Percentiles rank a stretch among this genome's conserved stretches.
These are phyloP conservation scores for Phytophthora tentaculata DNA, from an alignment of 352 stramenopile genomes.

Conservation along the genomic window DNA sequence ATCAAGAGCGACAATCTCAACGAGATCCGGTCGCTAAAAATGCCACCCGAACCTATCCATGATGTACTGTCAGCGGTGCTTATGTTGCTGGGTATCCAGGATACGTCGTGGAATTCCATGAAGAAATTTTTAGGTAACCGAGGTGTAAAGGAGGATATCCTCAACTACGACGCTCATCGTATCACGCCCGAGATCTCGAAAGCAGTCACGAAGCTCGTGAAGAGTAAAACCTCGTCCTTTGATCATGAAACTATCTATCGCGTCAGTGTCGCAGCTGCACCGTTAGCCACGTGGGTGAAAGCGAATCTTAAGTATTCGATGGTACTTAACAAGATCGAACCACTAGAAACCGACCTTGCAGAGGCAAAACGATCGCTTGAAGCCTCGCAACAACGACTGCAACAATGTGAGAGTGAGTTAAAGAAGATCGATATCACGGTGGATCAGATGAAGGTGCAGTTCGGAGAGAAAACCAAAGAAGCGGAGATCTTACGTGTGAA, in stretches of 20 bases:
- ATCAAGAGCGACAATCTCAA: constrained; percentile 97
- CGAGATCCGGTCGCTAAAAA: constrained; percentile 95
- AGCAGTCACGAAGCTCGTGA: constrained; percentile 92
- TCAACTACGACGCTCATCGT: constrained; percentile 94
- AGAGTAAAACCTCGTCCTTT: constrained; percentile 93
- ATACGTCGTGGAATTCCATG: constrained; percentile 97
- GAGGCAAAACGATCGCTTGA: constrained; percentile 90
- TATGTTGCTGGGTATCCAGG: constrained; percentile 95
- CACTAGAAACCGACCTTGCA: constrained; percentile 90
- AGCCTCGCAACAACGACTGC: constrained; percentile 86
- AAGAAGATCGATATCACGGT: constrained; percentile 91
- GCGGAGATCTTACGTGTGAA: constrained; percentile 91
- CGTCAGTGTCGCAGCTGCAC: constrained; percentile 93
- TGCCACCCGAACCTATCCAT: constrained; percentile 94
- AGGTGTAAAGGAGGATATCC: constrained; percentile 96
- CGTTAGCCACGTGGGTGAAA: constrained; percentile 95
- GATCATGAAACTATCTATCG: constrained; percentile 95
- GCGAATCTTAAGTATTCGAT: constrained; percentile 95
- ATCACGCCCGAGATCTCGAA: constrained; percentile 93
- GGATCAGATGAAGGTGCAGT: constrained; percentile 92
- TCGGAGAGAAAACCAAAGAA: constrained; percentile 92
- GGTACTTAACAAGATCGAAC: constrained; percentile 96
- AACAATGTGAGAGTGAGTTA: constrained; percentile 92
- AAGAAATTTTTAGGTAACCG: constrained; percentile 97
- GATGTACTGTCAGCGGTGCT: constrained; percentile 95